Evolutionary conservation across 2,329 filamentous ascomycete genomes (phyloP).

Genomic region (Domatiomyces catenatus): DNA sequence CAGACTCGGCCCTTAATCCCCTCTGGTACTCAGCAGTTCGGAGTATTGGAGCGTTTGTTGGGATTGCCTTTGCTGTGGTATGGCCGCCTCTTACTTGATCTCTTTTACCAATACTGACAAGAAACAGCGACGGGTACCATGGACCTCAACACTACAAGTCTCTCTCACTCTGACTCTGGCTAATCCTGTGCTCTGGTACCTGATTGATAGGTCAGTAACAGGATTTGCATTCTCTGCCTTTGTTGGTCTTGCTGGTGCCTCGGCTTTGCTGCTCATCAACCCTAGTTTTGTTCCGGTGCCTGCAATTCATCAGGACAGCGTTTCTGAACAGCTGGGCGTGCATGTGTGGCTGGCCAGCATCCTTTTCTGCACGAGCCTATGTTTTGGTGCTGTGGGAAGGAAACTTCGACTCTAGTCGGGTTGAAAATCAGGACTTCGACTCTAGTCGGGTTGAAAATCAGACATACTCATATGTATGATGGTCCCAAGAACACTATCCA

Average conservation of each 20-base stretch:
- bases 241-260: constrained; percentile 60
- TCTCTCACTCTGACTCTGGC: constrained; percentile 76
- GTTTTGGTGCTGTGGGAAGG: constrained; percentile 89
- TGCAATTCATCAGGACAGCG: constrained; percentile 25
- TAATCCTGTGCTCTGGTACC: constrained; percentile 89
- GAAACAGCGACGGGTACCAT: constrained; percentile 65
- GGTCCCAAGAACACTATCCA: constrained; percentile 3
- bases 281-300: constrained; percentile 64
- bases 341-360: constrained; percentile 86
- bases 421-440: constrained; percentile 31
- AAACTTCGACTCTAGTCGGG: constrained; percentile 35
- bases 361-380: constrained; percentile 84
- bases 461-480: not conserved
- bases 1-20: constrained; percentile 32
- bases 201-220: constrained; percentile 76
- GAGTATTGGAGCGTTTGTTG: constrained; percentile 55
- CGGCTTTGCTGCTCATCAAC: constrained; percentile 56
- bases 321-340: constrained; percentile 39
- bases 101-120: constrained; percentile 6
- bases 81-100: constrained; percentile 24
- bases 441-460: constrained; percentile 7
- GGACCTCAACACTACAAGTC: constrained; percentile 88
- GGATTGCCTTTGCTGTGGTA: constrained; percentile 70
- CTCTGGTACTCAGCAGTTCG: constrained; percentile 64
- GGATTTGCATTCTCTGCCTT: constrained; percentile 66